Conservation (phyloP, 345 rosid genomes). For the Gossypium stocksii region DNA sequence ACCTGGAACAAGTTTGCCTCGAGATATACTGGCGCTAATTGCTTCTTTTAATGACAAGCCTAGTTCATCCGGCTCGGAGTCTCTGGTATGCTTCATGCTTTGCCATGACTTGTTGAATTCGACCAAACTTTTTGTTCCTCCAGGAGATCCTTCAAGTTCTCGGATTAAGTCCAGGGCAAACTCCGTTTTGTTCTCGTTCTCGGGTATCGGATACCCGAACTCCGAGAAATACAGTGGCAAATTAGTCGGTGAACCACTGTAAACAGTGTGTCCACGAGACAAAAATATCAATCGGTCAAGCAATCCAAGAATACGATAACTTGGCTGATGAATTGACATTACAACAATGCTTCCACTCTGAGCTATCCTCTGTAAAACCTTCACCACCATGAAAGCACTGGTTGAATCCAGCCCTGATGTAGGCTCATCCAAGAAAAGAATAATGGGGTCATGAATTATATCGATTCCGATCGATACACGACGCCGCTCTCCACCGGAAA, state of each 20-base stretch:
- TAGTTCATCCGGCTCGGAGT: constrained; percentile 29
- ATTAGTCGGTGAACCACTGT: constrained; percentile 68
- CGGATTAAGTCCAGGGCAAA: constrained; percentile 78
- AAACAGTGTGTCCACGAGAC: constrained; percentile 87
- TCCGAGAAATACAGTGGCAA: constrained; percentile 57
- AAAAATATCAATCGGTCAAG: constrained; percentile 72
- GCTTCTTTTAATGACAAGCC: constrained; percentile 83
- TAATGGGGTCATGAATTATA: constrained; percentile 82
- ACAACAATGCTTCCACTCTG: constrained; percentile 90
- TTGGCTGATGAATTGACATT: constrained; percentile 95
- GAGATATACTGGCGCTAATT: constrained; percentile 75
- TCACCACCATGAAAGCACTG: constrained; percentile 91
- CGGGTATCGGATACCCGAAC: constrained; percentile 82
- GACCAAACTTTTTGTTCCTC: constrained; percentile 72
- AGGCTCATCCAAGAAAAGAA: constrained; percentile 87
- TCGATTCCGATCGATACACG: constrained; percentile 90
- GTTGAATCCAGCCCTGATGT: constrained; percentile 95
- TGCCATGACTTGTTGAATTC: constrained; percentile 83
- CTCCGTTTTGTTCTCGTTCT: constrained; percentile 79
- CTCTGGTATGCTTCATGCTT: constrained; percentile 43
- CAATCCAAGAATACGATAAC: constrained; percentile 71
- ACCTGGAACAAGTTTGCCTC: constrained; percentile 75
- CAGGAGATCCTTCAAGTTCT: constrained; percentile 82
- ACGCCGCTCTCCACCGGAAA: constrained; percentile 91
- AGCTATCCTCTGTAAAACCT: constrained; percentile 82